A percentile compares a stretch with the other conserved stretches of the same genome.
Evolutionary conservation across 768 basidiomycete species (phyloP).

Genomic region (Chlorophyllum brunneum): DNA sequence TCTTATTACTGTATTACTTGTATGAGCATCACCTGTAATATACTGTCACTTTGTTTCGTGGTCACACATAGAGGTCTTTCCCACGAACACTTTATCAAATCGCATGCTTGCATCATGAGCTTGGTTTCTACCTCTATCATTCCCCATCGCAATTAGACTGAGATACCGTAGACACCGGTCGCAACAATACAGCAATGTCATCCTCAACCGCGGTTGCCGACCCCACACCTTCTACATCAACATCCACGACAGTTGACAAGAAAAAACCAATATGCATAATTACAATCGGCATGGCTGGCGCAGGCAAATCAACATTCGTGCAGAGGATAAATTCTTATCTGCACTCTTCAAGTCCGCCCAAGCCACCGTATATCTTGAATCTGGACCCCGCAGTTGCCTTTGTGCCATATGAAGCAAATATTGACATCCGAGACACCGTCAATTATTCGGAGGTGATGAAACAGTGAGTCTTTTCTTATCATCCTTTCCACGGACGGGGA

Average conservation of each 20-base stretch:
- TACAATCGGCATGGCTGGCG: conserved; percentile 95
- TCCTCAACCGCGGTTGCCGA: conserved; percentile 1
- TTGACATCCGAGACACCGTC: conserved; percentile 96
- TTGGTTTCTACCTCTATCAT: neutral
- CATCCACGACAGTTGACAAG: conserved; percentile 19
- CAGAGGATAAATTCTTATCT: conserved; percentile 92
- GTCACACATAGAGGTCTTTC: too few species aligned
- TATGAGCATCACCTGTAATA: neutral
- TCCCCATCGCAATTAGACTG: neutral
- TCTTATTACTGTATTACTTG: too few species aligned
- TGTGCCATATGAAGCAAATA: conserved; percentile 92
- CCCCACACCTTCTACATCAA: conserved; percentile 3
- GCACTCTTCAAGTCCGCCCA: conserved; percentile 57
- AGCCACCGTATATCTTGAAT: conserved; percentile 94
- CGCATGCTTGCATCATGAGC: conserved; percentile 1
- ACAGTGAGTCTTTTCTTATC: conserved; percentile 64
- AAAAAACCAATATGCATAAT: conserved; percentile 81
- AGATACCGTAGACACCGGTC: neutral
- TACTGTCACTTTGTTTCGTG: too few species aligned
- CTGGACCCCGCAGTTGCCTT: conserved; percentile 94
- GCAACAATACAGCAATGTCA: neutral
- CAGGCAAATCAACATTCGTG: conserved; percentile 97
- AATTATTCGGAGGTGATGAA: conserved; percentile 99
- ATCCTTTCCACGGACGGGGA: conserved; percentile 12
- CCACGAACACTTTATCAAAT: conserved; percentile 7